Evolutionary conservation across 805 yeast species (phyloP), one percentile per base, ranked within the genome.

Genomic region (Candida michaelii): DNA sequence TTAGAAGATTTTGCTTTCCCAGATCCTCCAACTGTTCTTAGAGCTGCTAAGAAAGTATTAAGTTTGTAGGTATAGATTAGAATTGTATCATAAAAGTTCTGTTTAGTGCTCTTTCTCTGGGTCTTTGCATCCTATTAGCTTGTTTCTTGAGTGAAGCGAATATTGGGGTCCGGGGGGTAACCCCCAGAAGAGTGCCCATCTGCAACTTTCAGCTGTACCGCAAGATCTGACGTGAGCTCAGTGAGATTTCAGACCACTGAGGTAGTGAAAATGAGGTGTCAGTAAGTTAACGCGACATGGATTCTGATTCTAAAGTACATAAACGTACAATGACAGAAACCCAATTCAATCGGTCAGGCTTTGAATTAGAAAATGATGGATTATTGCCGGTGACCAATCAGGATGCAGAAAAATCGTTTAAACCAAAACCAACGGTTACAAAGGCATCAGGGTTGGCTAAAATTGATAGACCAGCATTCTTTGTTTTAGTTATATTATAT

Each of bases 1-100:
- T 80, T 93, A 65, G 99, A 93, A 81, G 95, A 86, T 74, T 87
- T 93, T 64, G 97, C 98, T 43, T 93, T 93, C 97, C 99, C 99
- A 69, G 96, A 90, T 66, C 77, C 87, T 43, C 91, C 87, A 61
- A 80, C 89, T 52, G 86, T 93, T 58, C 79, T 86, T 62, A 85
- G 89, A 78, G 97, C 89, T 54, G 77, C 79, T 54, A 87, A 82
- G 72, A 85, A 84, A 69, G 90, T 83, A 36, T 74, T 86, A 67
- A 80, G 88, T 40, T 73, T 84, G 64, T 81, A 80, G 54, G 23
- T 12, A 12, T 6, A 8, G 27, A 9, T 24, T n/a, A n/a, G n/a
- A n/a, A n/a, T n/a, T n/a, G n/a, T n/a, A n/a, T n/a, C n/a, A n/a
- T n/a, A n/a, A n/a, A n/a, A n/a, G n/a, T n/a, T n/a, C n/a, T n/a